Conservation (phyloP, 257 asterid species). For the Solanum pennellii region DNA sequence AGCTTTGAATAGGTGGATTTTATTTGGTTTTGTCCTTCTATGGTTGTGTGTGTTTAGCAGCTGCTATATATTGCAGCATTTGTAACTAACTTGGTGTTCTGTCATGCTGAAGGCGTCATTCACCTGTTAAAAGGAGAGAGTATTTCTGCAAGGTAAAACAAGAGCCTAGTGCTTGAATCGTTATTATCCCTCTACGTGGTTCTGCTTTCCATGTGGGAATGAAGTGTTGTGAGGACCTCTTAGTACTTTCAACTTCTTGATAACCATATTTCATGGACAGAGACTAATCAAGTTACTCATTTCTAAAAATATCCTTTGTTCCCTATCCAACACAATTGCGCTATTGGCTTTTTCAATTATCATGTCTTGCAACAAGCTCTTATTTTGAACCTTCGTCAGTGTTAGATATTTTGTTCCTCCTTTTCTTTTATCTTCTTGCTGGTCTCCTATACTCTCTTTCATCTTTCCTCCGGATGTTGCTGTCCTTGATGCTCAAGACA, state of each 20-base stretch:
- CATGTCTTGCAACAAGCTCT: neutral
- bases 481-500: neutral
- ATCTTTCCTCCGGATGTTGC: neutral
- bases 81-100: constrained; percentile 69
- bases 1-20: constrained; percentile 81
- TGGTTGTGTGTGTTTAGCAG: constrained; percentile 52
- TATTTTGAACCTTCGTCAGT: neutral
- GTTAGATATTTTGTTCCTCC: neutral
- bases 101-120: constrained; percentile 91
- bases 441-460: neutral
- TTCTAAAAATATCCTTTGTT: neutral
- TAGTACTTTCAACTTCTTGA: neutral
- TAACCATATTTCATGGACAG: neutral
- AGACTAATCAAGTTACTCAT: neutral
- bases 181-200: constrained; percentile 14
- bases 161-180: constrained; percentile 36
- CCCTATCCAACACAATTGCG: neutral
- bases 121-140: constrained; percentile 93
- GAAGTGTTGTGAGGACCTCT: constrained; percentile 1
- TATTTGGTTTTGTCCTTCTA: constrained; percentile 43
- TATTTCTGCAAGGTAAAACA: constrained; percentile 93
- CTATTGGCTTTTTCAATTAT: neutral
- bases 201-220: neutral
- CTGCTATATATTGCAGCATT: constrained; percentile 51
- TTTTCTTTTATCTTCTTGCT: neutral